phyloP scores from a whole-genome alignment of 2,329 filamentous ascomycete species.

The Fusarium sp. region DNA sequence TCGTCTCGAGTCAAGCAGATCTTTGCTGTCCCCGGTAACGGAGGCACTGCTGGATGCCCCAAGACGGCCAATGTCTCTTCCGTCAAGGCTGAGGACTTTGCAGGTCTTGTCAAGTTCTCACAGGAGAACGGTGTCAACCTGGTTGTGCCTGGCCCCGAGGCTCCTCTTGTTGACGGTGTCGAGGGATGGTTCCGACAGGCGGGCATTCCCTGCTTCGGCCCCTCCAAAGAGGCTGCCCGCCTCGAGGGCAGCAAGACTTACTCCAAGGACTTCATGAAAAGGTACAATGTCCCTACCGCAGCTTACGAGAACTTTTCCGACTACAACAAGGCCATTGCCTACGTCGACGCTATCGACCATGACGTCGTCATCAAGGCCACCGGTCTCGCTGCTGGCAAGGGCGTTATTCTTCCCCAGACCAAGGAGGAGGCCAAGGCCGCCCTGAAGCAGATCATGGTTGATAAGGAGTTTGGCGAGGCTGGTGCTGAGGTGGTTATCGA shows the following conservation, averaged over 20 bases:
- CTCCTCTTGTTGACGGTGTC: constrained; percentile 90
- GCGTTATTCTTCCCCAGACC: constrained; percentile 85
- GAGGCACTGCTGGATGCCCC: constrained; percentile 76
- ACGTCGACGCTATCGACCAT: constrained; percentile 76
- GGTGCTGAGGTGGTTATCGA: constrained; percentile 95
- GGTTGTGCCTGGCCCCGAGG: constrained; percentile 90
- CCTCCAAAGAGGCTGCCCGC: constrained; percentile 80
- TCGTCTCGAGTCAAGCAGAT: constrained; percentile 82
- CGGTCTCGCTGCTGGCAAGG: constrained; percentile 92
- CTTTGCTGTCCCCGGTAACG: constrained; percentile 79
- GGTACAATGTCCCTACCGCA: constrained; percentile 88
- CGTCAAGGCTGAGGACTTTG: constrained; percentile 79
- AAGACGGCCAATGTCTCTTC: constrained; percentile 77
- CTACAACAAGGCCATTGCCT: constrained; percentile 75
- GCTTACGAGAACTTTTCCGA: constrained; percentile 88
- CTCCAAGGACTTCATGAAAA: constrained; percentile 97
- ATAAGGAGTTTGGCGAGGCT: constrained; percentile 84
- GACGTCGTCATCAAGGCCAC: constrained; percentile 92
- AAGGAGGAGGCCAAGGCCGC: constrained; percentile 85
- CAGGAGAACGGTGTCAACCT: constrained; percentile 78
- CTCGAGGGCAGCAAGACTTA: constrained; percentile 98
- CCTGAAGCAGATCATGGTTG: constrained; percentile 89
- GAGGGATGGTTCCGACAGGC: constrained; percentile 80
- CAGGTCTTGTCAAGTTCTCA: constrained; percentile 78
- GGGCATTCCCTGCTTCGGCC: constrained; percentile 85